A percentile compares a stretch with the other conserved stretches of the same genome.
Conservation (phyloP, 768 basidiomycete genomes). For the Pisolithus marmoratus region DNA sequence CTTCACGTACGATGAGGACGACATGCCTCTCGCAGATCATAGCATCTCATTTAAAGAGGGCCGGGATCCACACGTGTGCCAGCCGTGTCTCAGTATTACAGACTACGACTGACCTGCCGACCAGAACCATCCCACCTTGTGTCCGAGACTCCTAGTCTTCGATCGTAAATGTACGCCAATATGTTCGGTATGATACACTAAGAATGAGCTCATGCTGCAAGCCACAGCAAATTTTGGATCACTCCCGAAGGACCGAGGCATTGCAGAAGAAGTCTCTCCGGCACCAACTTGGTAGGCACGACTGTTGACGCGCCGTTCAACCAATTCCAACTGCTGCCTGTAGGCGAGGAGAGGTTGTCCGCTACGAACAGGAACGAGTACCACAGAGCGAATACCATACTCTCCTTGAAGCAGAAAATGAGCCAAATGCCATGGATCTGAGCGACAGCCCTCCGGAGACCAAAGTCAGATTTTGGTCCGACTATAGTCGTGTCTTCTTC, state of each 20-base stretch:
- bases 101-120: neutral
- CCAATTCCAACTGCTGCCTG: constrained; percentile 1
- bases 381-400: constrained; percentile 51
- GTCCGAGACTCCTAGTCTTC: constrained; percentile 61
- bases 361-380: constrained; percentile 50
- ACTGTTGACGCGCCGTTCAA: neutral
- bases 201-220: constrained; percentile 6
- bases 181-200: constrained; percentile 1
- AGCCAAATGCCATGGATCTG: constrained; percentile 7
- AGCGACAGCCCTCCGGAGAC: constrained; percentile 9
- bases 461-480: constrained; percentile 44
- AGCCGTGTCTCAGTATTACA: neutral
- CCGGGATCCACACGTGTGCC: constrained; percentile 41
- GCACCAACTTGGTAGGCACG: constrained; percentile 16
- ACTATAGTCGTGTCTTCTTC: constrained; percentile 50
- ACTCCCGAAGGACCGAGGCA: constrained; percentile 37
- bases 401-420: constrained; percentile 28
- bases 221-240: constrained; percentile 56
- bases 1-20: constrained; percentile 43
- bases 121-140: constrained; percentile 37
- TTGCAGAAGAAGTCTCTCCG: constrained; percentile 18
- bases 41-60: constrained; percentile 67
- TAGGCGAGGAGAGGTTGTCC: constrained; percentile 47
- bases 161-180: constrained; percentile 53
- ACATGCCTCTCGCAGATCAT: constrained; percentile 41